Percentiles rank a stretch among this genome's conserved stretches.
Evolutionary conservation across 2,329 filamentous ascomycete genomes (phyloP).

Genomic region (Penicillium glabrum): DNA sequence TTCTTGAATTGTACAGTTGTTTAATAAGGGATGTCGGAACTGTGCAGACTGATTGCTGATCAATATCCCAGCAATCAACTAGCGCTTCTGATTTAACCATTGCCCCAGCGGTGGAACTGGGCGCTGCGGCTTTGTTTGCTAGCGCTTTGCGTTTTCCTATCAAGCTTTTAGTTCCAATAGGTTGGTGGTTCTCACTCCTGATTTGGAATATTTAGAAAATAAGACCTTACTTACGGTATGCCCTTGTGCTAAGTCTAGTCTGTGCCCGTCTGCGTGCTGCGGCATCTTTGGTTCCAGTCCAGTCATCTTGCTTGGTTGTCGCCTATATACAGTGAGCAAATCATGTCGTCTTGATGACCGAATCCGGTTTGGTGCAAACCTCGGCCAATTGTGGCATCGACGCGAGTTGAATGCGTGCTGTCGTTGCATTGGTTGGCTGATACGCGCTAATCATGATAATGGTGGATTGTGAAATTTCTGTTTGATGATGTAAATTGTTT

Average conservation of each 20-base stretch:
- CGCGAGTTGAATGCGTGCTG: constrained; percentile 28
- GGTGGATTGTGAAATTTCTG: not conserved
- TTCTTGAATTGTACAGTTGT: constrained; percentile 32
- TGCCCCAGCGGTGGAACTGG: constrained; percentile 17
- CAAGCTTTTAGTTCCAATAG: constrained; percentile 20
- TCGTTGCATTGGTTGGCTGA: constrained; percentile 10
- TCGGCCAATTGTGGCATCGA: constrained; percentile 42
- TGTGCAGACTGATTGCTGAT: constrained; percentile 32
- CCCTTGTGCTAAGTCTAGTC: constrained; percentile 49
- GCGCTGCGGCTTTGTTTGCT: constrained; percentile 14
- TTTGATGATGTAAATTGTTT: not conserved
- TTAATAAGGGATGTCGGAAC: constrained; percentile 32
- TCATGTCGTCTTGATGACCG: constrained; percentile 13
- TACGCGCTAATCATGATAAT: constrained; percentile 5
- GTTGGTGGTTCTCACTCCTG: not conserved
- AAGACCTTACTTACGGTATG: constrained; percentile 43
- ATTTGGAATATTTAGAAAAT: not conserved
- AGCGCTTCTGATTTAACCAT: constrained; percentile 28
- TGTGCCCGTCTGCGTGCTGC: constrained; percentile 44
- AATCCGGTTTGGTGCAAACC: constrained; percentile 26
- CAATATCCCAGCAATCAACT: constrained; percentile 37
- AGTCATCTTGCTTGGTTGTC: constrained; percentile 43
- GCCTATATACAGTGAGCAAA: constrained; percentile 37
- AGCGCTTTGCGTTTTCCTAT: constrained; percentile 37
- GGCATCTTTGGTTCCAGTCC: constrained; percentile 48